Evolutionary conservation across 129 eudicot species (phyloP).

Genomic region (Artemisia tridentata): DNA sequence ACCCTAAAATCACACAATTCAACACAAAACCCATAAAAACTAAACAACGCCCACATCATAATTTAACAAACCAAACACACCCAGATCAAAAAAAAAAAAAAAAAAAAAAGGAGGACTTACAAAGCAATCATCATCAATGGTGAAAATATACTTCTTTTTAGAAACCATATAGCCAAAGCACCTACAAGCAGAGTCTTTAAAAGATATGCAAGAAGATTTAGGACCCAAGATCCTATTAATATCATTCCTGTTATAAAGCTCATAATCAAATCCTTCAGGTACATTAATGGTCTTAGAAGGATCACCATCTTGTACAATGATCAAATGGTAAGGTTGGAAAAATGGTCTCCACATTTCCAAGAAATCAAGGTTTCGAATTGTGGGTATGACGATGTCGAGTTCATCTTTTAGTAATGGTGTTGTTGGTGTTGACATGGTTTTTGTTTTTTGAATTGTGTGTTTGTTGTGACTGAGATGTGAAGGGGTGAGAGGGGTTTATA

Average conservation of each 20-base stretch:
- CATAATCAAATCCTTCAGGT: conserved; percentile 64
- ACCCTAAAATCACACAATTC: conserved; percentile 3
- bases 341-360: conserved; percentile 65
- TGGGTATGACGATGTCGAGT: conserved; percentile 49
- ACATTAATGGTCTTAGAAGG: conserved; percentile 47
- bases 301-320: conserved; percentile 62
- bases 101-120: conserved; percentile 29
- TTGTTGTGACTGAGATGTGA: neutral
- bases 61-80: neutral
- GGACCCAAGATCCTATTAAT: conserved; percentile 62
- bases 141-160: conserved; percentile 49
- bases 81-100: neutral
- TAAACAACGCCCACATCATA: neutral
- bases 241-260: conserved; percentile 60
- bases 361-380: conserved; percentile 64
- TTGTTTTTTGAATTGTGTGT: neutral
- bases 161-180: conserved; percentile 62
- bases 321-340: conserved; percentile 50
- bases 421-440: conserved; percentile 30
- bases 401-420: conserved; percentile 49
- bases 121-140: conserved; percentile 75
- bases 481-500: neutral
- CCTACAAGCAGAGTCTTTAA: conserved; percentile 65
- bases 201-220: conserved; percentile 60
- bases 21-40: conserved; percentile 1